phyloP scores from a whole-genome alignment of 2,329 filamentous ascomycete species.

The Fragosphaeria purpurea region DNA sequence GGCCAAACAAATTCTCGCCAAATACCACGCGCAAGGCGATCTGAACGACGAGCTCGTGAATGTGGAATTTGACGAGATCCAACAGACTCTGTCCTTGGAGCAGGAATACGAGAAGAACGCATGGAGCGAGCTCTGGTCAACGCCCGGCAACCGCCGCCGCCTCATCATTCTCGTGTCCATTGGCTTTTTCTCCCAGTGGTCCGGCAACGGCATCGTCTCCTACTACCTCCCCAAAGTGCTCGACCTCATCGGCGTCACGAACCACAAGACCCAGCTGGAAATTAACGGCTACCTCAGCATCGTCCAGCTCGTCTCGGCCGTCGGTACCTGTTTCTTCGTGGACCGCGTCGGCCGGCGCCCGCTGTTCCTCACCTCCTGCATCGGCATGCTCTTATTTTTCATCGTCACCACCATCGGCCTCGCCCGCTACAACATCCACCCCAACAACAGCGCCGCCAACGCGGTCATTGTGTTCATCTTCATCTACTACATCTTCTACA shows the following conservation, averaged over 20 bases:
- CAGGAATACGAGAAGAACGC: constrained; percentile 8
- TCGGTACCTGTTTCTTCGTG: constrained; percentile 17
- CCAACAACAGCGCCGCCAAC: constrained; percentile 18
- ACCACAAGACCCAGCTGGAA: constrained; percentile 9
- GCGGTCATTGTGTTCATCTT: constrained; percentile 19
- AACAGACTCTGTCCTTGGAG: constrained; percentile 10
- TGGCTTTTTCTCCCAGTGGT: constrained; percentile 13
- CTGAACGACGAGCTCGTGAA: constrained; percentile 9
- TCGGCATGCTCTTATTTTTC: constrained; percentile 17
- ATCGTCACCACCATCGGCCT: constrained; percentile 16
- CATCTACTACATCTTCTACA: constrained; percentile 18
- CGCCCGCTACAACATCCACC: constrained; percentile 11
- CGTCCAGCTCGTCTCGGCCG: constrained; percentile 16
- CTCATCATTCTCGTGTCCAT: constrained; percentile 11
- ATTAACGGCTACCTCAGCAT: constrained; percentile 18
- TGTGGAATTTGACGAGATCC: constrained; percentile 12
- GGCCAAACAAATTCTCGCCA: constrained; percentile 9
- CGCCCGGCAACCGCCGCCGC: constrained; percentile 13
- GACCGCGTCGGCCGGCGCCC: constrained; percentile 17
- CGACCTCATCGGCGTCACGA: constrained; percentile 7
- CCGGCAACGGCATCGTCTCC: constrained; percentile 12
- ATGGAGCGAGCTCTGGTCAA: constrained; percentile 10
- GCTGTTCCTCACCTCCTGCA: constrained; percentile 16
- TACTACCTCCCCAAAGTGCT: constrained; percentile 12
- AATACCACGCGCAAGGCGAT: constrained; percentile 13